Conservation (phyloP, 495 filamentous ascomycete species). For the Aspergillus biplanus region DNA sequence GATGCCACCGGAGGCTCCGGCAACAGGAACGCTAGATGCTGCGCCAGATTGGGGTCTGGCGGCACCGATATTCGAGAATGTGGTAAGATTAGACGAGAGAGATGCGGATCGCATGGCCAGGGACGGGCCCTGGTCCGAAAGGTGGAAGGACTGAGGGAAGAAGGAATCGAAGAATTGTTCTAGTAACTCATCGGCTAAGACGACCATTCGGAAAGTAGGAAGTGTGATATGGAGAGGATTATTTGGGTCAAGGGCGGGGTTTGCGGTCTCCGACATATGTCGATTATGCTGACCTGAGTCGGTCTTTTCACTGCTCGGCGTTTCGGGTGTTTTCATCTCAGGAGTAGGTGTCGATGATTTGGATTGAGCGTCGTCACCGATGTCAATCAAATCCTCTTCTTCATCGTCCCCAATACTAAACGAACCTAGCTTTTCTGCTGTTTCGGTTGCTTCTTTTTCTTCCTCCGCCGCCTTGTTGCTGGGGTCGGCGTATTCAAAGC, state of each 20-base stretch:
- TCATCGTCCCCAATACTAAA: conserved; percentile 83
- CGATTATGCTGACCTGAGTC: conserved; percentile 23
- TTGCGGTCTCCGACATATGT: conserved; percentile 58
- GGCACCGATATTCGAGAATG: conserved; percentile 70
- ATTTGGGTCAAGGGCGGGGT: conserved; percentile 86
- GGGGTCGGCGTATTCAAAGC: conserved; percentile 98
- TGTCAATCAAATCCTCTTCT: conserved; percentile 71
- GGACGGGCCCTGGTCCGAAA: conserved; percentile 54
- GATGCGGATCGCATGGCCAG: conserved; percentile 57
- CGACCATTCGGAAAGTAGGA: conserved; percentile 98
- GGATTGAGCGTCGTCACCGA: conserved; percentile 43
- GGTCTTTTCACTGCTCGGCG: conserved; percentile 12
- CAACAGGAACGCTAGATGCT: conserved; percentile 42
- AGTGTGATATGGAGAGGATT: conserved; percentile 95
- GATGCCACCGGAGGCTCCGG: conserved; percentile 54
- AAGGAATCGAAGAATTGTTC: conserved; percentile 93
- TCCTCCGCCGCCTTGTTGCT: conserved; percentile 54
- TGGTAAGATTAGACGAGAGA: conserved; percentile 74
- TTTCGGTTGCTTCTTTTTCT: conserved; percentile 32
- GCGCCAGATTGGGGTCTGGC: conserved; percentile 43
- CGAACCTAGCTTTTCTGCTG: conserved; percentile 55
- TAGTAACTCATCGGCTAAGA: conserved; percentile 91
- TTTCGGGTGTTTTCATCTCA: conserved; percentile 17
- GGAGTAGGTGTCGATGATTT: conserved; percentile 25
- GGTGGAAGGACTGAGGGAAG: conserved; percentile 72